phyloP scores from a whole-genome alignment of 2,329 filamentous ascomycete species.

The Trichoderma semiorbis region DNA sequence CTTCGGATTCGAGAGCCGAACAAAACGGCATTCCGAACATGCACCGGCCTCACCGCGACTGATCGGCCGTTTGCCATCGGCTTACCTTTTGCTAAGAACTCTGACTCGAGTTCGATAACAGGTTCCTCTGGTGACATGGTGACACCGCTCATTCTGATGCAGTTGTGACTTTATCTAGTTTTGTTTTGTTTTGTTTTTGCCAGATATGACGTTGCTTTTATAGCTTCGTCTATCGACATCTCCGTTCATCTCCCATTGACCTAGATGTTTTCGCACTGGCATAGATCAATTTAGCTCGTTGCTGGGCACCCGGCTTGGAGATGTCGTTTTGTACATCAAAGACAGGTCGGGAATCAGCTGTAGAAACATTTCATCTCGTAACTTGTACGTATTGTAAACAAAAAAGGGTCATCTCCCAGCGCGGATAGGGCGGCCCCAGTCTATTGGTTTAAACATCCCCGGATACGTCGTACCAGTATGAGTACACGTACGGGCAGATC shows the following conservation, averaged over 20 bases:
- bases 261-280: constrained; percentile 56
- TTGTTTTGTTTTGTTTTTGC: constrained; percentile 24
- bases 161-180: background rate
- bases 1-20: background rate
- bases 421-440: background rate
- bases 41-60: background rate
- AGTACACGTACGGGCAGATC: background rate
- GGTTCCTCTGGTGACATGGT: background rate
- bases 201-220: constrained; percentile 33
- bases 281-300: constrained; percentile 50
- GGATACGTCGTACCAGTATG: background rate
- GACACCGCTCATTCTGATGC: background rate
- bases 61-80: background rate
- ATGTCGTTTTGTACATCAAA: constrained; percentile 52
- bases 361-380: constrained; percentile 45
- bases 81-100: background rate
- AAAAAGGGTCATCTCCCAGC: background rate
- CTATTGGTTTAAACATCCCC: background rate
- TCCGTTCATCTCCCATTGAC: constrained; percentile 43
- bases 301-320: constrained; percentile 56
- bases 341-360: constrained; percentile 58
- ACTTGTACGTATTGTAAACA: background rate
- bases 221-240: constrained; percentile 46
- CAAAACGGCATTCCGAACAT: background rate
- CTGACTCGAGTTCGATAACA: background rate